These are phyloP conservation scores for Trametes cingulata DNA, from an alignment of 768 basidiomycete species.

Conservation along the genomic window DNA sequence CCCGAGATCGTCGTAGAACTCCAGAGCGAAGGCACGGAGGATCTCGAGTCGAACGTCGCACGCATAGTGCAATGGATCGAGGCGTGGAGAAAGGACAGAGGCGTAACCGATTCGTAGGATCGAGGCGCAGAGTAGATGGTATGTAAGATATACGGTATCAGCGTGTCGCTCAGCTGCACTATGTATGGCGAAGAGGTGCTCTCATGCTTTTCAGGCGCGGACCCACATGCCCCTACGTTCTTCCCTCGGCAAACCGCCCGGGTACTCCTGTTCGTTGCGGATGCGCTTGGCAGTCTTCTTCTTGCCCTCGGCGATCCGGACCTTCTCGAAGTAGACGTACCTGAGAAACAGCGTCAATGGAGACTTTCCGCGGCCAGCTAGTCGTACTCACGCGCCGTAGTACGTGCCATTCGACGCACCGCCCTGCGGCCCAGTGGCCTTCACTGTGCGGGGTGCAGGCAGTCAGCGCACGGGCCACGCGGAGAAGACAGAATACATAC, in stretches of 20 bases:
- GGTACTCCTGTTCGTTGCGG: slow-evolving; percentile 36
- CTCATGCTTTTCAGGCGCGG: not conserved
- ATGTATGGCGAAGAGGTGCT: not conserved
- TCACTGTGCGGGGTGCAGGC: slow-evolving; percentile 36
- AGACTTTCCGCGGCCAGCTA: too few species aligned
- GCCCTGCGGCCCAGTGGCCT: slow-evolving; percentile 39
- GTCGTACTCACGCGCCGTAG: slow-evolving; percentile 39
- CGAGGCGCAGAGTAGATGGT: not conserved
- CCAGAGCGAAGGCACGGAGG: slow-evolving; percentile 69
- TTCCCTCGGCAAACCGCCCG: slow-evolving; percentile 18
- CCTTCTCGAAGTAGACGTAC: slow-evolving; percentile 52
- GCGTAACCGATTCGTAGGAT: slow-evolving; percentile 1
- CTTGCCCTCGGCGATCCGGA: slow-evolving; percentile 47
- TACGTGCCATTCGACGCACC: slow-evolving; percentile 49
- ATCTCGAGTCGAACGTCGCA: slow-evolving; percentile 85
- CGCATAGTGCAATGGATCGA: slow-evolving; percentile 89
- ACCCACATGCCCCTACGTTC: slow-evolving; percentile 24
- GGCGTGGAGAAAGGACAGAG: slow-evolving; percentile 54
- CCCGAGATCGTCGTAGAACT: slow-evolving; percentile 87
- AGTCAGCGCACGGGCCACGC: too few species aligned
- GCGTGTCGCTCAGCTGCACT: not conserved
- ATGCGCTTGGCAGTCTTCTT: slow-evolving; percentile 45
- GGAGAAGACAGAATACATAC: too few species aligned
- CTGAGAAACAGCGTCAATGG: slow-evolving; percentile 24
- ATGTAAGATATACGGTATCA: not conserved